phyloP scores from a whole-genome alignment of 306 rosid genomes.

The Leucaena leucocephala region DNA sequence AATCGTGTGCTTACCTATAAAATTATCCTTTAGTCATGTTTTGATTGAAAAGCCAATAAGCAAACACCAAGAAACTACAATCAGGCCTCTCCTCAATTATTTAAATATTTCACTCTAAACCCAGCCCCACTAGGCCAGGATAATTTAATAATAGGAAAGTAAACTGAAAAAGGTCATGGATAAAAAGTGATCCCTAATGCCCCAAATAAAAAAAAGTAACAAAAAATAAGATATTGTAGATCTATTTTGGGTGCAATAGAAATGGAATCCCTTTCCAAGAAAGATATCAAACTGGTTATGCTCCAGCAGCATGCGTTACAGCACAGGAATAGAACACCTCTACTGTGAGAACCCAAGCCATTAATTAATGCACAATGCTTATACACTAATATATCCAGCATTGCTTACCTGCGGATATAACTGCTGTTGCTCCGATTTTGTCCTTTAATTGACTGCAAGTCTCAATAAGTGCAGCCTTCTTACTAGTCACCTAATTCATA shows the following conservation, averaged over 20 bases:
- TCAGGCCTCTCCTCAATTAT: neutral
- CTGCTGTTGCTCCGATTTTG: slow-evolving; percentile 68
- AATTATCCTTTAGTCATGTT: neutral
- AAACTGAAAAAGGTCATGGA: neutral
- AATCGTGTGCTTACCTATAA: neutral
- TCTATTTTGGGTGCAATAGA: neutral
- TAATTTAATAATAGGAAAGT: neutral
- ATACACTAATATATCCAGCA: slow-evolving; percentile 23
- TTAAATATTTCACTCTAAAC: neutral
- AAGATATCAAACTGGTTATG: neutral
- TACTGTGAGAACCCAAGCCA: slow-evolving; percentile 24
- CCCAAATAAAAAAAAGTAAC: neutral
- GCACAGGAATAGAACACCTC: slow-evolving; percentile 10
- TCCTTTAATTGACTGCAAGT: slow-evolving; percentile 63
- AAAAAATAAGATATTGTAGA: neutral
- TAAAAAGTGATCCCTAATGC: neutral
- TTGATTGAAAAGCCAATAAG: neutral
- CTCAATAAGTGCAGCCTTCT: slow-evolving; percentile 83
- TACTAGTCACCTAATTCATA: slow-evolving; percentile 71
- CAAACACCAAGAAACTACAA: neutral
- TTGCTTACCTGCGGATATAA: slow-evolving; percentile 65
- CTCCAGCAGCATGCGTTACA: neutral
- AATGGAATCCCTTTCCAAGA: neutral
- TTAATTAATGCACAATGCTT: slow-evolving; percentile 5
- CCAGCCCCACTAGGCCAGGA: slow-evolving; percentile 7